Base-by-base conservation (phyloP, 352 stramenopile genomes). In the Pythium dissimile region DNA sequence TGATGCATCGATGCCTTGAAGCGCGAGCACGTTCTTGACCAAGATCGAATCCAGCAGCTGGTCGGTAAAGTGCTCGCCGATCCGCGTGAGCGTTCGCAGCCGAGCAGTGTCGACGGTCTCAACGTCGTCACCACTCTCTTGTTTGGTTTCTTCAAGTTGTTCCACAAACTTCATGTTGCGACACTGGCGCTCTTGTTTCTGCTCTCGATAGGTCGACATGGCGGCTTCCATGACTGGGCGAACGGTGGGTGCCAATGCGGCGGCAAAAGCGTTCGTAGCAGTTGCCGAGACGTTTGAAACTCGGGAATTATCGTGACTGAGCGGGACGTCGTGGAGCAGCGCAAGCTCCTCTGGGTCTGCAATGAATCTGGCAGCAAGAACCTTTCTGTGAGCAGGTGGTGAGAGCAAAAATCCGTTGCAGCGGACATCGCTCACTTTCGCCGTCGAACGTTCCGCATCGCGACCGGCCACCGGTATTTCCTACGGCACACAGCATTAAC, bases 401-500 rank as follows among this genome's bases (percentile, higher is more conserved):
- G 34, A n/a, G 7, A 37, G 12, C 1, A 37, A 16, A 5, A 7
- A 38, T 13, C 7, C 3, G 2, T 50, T 11, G 18, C 11, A 24
- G 38, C 38, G 13, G n/a, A 44, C 30, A 8, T 13, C 37, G 72
- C 73, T 46, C 71, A 91, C 83, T 79, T 66, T 13, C 55, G 69
- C 30, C 72, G 79, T n/a, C 69, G 71, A 24, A 89, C 41, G 41
- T 90, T 92, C 10, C 72, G 72, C 31, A 86, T 9, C 31, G 76
- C 78, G 37, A 84, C 61, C 30, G 83, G 83, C 83, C 83, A 92
- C 18, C 83, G 80, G 53, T 90, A 92, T 53, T 92, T 89, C 5
- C 83, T 92, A 50, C n/a, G n/a, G n/a, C n/a, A n/a, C n/a, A n/a
- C n/a, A n/a, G n/a, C n/a, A n/a, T n/a, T n/a, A n/a, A n/a, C n/a